Evolutionary conservation across 495 filamentous ascomycete genomes (phyloP), one percentile per base, ranked within the genome.

Genomic region (Tetracladium marchalianum): DNA sequence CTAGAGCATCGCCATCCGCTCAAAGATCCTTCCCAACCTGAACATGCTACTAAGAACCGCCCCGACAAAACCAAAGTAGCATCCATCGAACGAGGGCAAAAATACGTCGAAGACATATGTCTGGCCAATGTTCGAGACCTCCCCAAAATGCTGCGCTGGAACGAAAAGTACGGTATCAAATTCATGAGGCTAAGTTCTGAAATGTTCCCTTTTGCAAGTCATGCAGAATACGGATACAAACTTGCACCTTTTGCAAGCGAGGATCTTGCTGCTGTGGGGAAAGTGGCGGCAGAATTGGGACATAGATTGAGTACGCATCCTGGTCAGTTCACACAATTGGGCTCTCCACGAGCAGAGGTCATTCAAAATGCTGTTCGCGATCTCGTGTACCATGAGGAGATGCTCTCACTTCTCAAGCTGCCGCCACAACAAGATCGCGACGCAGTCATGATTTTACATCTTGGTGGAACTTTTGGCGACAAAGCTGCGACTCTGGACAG

Each of bases 161-260:
- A 97, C 58, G 87, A 95, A 49, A 81, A 78, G 44, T 96, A 92
- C 47, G 81, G 79, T 35, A 97, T 96, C 66, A 92, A 84, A 57
- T 93, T 98, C 61, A 73, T 97, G 72, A 81, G 90, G 3, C 70
- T 97, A 15, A 90, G 84, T 53, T 92, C 84, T 53, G 92, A 95
- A 57, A 95, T 95, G 86, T 96, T 96, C 49, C 92, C 90, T 0
- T 96, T 96, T 60, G 89, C 92, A 0, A 90, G 84, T 41, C 89
- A 96, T 53, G 70, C 72, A 19, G 82, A 84, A 46, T 88, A 94
- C 52, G 92, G 89, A 0, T 98, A 96, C 58, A 85, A 81, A 51
- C 71, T 96, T 10, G 82, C 82, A 0, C 85, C 85, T 0, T 96
- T 98, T 61, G 92, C 93, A 0, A 77, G 80, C 0, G 80, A 89